Evolutionary conservation across 148 eudicot genomes (phyloP).

Genomic region (Bassia scoparia): DNA sequence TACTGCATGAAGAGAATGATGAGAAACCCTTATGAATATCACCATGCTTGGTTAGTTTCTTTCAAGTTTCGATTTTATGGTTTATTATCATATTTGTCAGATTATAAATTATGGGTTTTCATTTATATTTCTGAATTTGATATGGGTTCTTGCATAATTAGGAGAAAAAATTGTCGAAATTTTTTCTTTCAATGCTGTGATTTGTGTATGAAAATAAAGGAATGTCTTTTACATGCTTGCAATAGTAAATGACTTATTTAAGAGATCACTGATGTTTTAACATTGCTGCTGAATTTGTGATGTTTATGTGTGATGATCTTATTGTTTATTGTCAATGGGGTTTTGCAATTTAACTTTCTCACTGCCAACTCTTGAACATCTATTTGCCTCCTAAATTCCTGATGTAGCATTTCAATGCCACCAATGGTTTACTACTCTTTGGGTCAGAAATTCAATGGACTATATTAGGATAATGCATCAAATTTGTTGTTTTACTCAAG

Average conservation of each 20-base stretch:
- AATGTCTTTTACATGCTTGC: neutral
- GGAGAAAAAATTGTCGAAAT: neutral
- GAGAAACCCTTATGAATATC: conserved; percentile 95
- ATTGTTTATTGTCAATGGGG: no score
- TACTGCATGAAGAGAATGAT: conserved; percentile 80
- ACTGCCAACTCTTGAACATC: no score
- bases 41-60: conserved; percentile 79
- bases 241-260: neutral
- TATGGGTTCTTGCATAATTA: conserved; percentile 7
- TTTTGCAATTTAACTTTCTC: no score
- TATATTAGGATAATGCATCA: neutral
- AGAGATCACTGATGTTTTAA: neutral
- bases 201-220: neutral
- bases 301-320: neutral
- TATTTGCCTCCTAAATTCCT: no score
- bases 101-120: conserved; percentile 1
- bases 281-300: no score
- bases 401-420: neutral
- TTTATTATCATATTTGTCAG: neutral
- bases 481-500: neutral
- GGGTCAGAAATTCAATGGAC: neutral
- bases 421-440: neutral
- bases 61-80: neutral
- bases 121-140: neutral
- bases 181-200: neutral